Percentiles rank a stretch among this genome's conserved stretches.
phyloP scores from a whole-genome alignment of 1,284 basidiomycete species.

The Ceratobasidium sp. region DNA sequence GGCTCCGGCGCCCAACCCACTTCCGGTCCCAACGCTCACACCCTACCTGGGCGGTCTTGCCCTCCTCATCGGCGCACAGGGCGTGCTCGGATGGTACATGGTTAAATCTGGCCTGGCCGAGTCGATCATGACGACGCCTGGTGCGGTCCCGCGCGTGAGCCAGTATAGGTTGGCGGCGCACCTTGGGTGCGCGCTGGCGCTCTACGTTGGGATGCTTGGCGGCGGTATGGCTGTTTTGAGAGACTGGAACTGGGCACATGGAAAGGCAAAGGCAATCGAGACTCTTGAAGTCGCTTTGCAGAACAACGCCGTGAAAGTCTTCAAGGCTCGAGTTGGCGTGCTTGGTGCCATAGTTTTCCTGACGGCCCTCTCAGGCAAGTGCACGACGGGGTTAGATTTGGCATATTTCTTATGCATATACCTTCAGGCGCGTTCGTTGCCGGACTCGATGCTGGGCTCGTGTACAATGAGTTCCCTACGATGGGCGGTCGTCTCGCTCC shows the following conservation, averaged over 20 bases:
- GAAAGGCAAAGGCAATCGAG: constrained; percentile 47
- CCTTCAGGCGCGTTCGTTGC: constrained; percentile 91
- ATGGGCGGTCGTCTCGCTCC: constrained; percentile 93
- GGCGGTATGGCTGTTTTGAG: constrained; percentile 80
- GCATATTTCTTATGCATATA: constrained; percentile 39
- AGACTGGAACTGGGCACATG: constrained; percentile 76
- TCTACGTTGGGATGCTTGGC: constrained; percentile 91
- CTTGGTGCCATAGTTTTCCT: constrained; percentile 81
- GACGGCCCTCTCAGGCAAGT: constrained; percentile 85
- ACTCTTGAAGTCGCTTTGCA: constrained; percentile 63
- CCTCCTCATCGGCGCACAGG: constrained; percentile 85
- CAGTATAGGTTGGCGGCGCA: constrained; percentile 97
- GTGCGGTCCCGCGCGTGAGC: constrained; percentile 90
- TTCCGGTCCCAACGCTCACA: constrained; percentile 58
- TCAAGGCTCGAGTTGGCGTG: constrained; percentile 65
- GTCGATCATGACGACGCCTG: constrained; percentile 77
- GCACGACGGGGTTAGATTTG: constrained; percentile 20
- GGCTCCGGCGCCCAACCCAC: constrained; percentile 38
- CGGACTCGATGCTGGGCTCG: constrained; percentile 92
- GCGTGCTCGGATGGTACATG: constrained; percentile 98
- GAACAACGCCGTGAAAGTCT: constrained; percentile 64
- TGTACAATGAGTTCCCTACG: constrained; percentile 97
- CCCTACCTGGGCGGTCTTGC: constrained; percentile 73
- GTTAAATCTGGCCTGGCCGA: constrained; percentile 94
- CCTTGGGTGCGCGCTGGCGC: constrained; percentile 84